phyloP scores from a whole-genome alignment of 2,329 filamentous ascomycete species.

The Colletotrichum tanaceti region DNA sequence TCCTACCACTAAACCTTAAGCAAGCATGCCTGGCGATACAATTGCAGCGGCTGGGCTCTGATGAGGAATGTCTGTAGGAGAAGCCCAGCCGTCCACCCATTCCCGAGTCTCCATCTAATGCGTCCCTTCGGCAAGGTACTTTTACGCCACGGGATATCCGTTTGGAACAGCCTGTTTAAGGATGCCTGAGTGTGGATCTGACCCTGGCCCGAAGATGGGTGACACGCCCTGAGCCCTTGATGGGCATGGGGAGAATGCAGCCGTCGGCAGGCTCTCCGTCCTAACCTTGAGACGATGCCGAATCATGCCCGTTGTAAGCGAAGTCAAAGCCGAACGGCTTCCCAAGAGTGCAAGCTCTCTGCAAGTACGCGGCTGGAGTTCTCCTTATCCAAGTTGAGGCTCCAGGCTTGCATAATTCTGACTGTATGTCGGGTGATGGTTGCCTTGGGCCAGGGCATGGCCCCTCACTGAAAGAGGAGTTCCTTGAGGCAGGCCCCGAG shows the following conservation, averaged over 20 bases:
- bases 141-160: neutral
- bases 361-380: constrained; percentile 22
- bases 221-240: constrained; percentile 14
- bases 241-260: constrained; percentile 3
- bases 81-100: neutral
- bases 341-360: neutral
- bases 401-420: neutral
- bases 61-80: too few relatives aligned
- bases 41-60: neutral
- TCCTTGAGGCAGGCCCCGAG: constrained; percentile 17
- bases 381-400: constrained; percentile 14
- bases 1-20: constrained; percentile 5
- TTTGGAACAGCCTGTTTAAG: neutral
- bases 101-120: neutral
- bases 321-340: constrained; percentile 32
- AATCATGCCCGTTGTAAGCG: constrained; percentile 19
- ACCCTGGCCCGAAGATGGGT: neutral
- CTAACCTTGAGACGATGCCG: neutral
- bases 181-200: neutral
- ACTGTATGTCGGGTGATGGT: neutral
- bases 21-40: neutral
- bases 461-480: constrained; percentile 24
- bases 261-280: constrained; percentile 3
- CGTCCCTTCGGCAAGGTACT: neutral
- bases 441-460: constrained; percentile 41